Base-by-base conservation (phyloP, 768 basidiomycete genomes). In the Boletus insuetus region DNA sequence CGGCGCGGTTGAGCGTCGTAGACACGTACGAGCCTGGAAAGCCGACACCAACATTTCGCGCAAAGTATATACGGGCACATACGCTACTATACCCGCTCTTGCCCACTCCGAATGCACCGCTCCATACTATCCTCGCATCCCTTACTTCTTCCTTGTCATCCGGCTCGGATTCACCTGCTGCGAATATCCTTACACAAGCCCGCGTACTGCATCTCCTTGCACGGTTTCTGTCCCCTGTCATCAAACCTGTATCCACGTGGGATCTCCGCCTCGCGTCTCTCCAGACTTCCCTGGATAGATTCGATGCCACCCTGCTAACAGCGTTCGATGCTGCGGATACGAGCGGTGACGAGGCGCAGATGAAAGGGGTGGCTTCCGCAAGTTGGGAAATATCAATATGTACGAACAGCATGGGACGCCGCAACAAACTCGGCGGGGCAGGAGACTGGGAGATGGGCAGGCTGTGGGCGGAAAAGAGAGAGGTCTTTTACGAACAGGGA, bases 381-480 rank as follows among this genome's bases (percentile, higher is more conserved):
- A 53, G 51, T 13, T 53, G 51, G 51, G 44, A 53, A 16, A 19
- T 53, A n/a, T 53, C 44, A 3, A 29, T 53, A 6, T 53, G 51
- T 6, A 39, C 44, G 44, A 39, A 46, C 19, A 16, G 35, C 19
- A 53, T 53, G 4, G 51, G 51, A 7, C 44, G 37, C 1, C 26
- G 19, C 13, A 20, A 43, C 26, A 62, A 53, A 35, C 35, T 47
- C 3, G 26, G 58, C 17, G 53, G 47, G 1, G 7, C 49, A 1
- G 45, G 47, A 12, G 89, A 92, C 54, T 95, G 91, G 91, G 95
- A 96, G 71, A 85, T 97, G 78, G 91, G 91, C 1, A 87, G 92
- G 60, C 87, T 95, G 17, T 99, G 96, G 92, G 86, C 91, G 1
- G 95, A 99, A 73, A 95, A 96, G 75, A 77, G 89, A 43, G 94